Base-by-base conservation (phyloP, 306 rosid genomes). In the Glycyrrhiza uralensis region DNA sequence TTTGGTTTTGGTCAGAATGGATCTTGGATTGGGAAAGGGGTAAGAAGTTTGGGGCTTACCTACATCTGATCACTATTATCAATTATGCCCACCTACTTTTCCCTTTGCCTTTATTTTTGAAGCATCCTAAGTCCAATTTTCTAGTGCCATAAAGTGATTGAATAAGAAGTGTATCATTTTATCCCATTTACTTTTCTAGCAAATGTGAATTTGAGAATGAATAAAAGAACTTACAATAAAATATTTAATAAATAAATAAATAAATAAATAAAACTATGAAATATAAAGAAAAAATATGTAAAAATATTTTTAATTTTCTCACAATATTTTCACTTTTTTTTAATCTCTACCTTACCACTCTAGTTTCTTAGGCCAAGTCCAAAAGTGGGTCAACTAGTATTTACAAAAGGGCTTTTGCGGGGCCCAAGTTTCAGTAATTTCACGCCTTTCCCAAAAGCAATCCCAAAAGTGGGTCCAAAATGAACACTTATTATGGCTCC, bases 381-480 rank as follows among this genome's bases (percentile, higher is more conserved):
- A n/a, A n/a, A n/a, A n/a, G n/a, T n/a, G n/a, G n/a, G n/a, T n/a
- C n/a, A n/a, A n/a, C n/a, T n/a, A n/a, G n/a, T n/a, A n/a, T 18
- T 38, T 47, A 69, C 7, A 60, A 87, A 71, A 69, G 69, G 56
- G 49, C 41, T 76, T 73, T 6, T 35, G 76, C 10, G 80, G 88
- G 88, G 57, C 59, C 85, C 76, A 61, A 7, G 5, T 10, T 29
- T 32, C 70, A 10, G 91, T 68, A 70, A 75, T 69, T 83, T 87
- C 89, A 81, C 90, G 97, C 96, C 82, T 55, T 66, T 75, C 70
- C 76, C 42, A 74, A 86, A 86, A 83, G 85, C 84, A 83, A 71
- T 75, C 61, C 18, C 36, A 69, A 74, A 78, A 82, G 83, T 83
- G 75, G 75, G 81, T 77, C 71, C 88, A 79, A 87, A 90, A 81